These are phyloP conservation scores for Planoprotostelium fungivorum DNA, from an alignment of 78 protist genomes.

Conservation along the genomic window DNA sequence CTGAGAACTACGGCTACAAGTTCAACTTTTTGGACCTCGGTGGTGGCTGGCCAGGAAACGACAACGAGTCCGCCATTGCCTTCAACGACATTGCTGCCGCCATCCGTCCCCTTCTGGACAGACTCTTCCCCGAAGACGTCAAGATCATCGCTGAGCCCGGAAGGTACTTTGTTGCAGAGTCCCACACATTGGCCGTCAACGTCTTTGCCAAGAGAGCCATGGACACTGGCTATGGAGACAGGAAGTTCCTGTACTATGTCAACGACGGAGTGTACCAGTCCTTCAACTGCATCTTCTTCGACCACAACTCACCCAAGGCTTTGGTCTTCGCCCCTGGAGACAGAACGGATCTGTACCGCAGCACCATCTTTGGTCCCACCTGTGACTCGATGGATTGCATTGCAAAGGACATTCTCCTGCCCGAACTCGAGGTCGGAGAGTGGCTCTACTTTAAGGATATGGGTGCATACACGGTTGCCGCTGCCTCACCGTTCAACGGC, in stretches of 20 bases:
- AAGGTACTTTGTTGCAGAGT: conserved; percentile 75
- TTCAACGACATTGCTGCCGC: conserved; percentile 60
- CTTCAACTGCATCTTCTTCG: conserved; percentile 92
- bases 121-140: conserved; percentile 72
- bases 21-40: conserved; percentile 90
- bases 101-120: conserved; percentile 60
- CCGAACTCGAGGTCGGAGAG: conserved; percentile 88
- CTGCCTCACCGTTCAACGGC: conserved; percentile 90
- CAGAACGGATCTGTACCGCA: conserved; percentile 24
- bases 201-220: conserved; percentile 69
- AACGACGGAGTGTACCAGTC: conserved; percentile 93
- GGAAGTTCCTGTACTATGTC: conserved; percentile 58
- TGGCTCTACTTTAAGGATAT: conserved; percentile 86
- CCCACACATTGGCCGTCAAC: conserved; percentile 73
- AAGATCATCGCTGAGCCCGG: conserved; percentile 97
- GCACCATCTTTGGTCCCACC: conserved; percentile 97
- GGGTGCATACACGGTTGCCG: conserved; percentile 97
- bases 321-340: conserved; percentile 14
- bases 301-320: conserved; percentile 71
- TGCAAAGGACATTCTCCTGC: conserved; percentile 52
- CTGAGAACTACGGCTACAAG: conserved; percentile 71
- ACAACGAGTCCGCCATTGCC: conserved; percentile 17
- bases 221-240: not conserved
- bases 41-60: conserved; percentile 95
- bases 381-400: conserved; percentile 94